Percentiles rank a stretch among this genome's conserved stretches.
phyloP scores from a whole-genome alignment of 176 grass and related monocot species.

The Zea mays region DNA sequence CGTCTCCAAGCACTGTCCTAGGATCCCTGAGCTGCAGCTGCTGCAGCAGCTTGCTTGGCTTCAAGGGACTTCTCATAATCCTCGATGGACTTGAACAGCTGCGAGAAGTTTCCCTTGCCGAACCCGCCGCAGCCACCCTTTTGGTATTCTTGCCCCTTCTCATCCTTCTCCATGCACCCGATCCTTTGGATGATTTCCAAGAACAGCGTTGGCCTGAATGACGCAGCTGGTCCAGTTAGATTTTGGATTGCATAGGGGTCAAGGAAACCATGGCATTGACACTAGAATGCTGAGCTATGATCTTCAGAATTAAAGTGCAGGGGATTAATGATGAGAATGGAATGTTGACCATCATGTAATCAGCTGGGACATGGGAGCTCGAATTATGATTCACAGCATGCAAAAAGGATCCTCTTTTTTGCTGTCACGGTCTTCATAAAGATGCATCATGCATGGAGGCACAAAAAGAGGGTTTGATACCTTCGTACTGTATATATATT shows the following conservation, averaged over 20 bases:
- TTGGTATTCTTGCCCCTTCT: slow-evolving; percentile 70
- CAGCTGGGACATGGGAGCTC: background rate
- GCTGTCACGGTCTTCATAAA: slow-evolving; percentile 30
- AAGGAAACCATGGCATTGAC: background rate
- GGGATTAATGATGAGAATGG: background rate
- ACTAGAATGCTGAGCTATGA: background rate
- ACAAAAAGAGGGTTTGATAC: background rate
- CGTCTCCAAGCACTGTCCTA: slow-evolving; percentile 34
- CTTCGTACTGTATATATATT: background rate
- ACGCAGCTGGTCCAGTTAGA: slow-evolving; percentile 27
- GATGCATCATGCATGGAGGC: slow-evolving; percentile 25
- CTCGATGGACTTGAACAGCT: slow-evolving; percentile 87
- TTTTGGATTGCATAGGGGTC: background rate
- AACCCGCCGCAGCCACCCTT: slow-evolving; percentile 80
- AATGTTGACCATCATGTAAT: background rate
- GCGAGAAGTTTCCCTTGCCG: slow-evolving; percentile 89
- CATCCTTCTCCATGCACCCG: slow-evolving; percentile 76
- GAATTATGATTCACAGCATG: slow-evolving; percentile 2
- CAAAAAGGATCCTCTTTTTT: background rate
- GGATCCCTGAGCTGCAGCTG: slow-evolving; percentile 20
- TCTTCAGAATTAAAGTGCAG: background rate
- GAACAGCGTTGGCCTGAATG: slow-evolving; percentile 81
- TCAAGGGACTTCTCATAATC: slow-evolving; percentile 90
- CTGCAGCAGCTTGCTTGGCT: slow-evolving; percentile 46
- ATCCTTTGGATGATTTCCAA: slow-evolving; percentile 92